These are phyloP conservation scores for Monascus purpureus DNA, from an alignment of 495 filamentous ascomycete genomes.

Conservation along the genomic window DNA sequence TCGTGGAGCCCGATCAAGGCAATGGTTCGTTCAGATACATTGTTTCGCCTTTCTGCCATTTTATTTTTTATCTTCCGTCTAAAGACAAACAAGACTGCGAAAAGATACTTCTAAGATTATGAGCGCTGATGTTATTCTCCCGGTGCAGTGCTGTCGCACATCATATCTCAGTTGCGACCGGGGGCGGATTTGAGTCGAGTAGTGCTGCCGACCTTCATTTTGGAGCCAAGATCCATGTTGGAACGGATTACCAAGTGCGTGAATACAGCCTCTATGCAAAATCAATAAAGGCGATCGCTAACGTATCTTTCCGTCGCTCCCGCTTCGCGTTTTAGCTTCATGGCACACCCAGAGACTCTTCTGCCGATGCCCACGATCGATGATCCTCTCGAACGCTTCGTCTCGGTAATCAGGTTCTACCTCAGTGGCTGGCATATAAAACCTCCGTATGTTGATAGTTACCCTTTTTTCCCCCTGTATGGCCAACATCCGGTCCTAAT, in stretches of 20 bases:
- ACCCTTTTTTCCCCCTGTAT: slow-evolving; percentile 1
- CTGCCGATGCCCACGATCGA: slow-evolving; percentile 77
- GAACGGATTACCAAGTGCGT: slow-evolving; percentile 94
- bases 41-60: neutral
- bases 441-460: slow-evolving; percentile 67
- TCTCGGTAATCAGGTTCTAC: slow-evolving; percentile 95
- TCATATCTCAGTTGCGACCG: slow-evolving; percentile 91
- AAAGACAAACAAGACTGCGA: neutral
- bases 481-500: slow-evolving; percentile 8
- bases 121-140: neutral
- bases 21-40: slow-evolving; percentile 24
- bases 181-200: slow-evolving; percentile 92
- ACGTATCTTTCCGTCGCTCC: no score
- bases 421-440: slow-evolving; percentile 98
- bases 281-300: no score
- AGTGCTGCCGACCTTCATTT: slow-evolving; percentile 90
- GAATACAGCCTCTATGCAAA: no score
- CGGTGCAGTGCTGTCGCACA: slow-evolving; percentile 67
- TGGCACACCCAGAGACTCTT: slow-evolving; percentile 96
- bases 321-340: slow-evolving; percentile 91
- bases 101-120: neutral
- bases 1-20: slow-evolving; percentile 55
- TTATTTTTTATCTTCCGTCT: neutral
- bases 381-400: slow-evolving; percentile 81
- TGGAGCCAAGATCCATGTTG: slow-evolving; percentile 94